Percentiles rank a stretch among this genome's conserved stretches.
Conservation (phyloP, 2,329 filamentous ascomycete species). For the Septoria petroselini region DNA sequence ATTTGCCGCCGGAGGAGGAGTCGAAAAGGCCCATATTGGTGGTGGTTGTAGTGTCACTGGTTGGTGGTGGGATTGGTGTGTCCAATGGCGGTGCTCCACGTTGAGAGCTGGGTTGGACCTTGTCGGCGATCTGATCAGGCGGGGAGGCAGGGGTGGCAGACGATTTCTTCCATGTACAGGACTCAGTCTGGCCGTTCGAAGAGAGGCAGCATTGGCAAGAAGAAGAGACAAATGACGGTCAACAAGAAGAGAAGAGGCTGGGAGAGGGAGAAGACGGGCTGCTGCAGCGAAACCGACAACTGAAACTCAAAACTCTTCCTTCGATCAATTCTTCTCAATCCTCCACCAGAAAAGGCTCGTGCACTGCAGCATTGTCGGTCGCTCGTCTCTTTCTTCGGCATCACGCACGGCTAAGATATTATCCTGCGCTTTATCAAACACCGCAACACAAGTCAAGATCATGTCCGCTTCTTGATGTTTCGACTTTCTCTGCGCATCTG, state of each 20-base stretch:
- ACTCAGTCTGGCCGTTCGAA: too few species aligned
- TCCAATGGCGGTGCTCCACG: constrained; percentile 18
- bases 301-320: background rate
- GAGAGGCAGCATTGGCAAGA: too few species aligned
- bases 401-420: constrained; percentile 19
- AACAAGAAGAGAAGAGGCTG: background rate
- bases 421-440: constrained; percentile 8
- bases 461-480: background rate
- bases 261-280: background rate
- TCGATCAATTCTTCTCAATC: too few species aligned
- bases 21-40: constrained; percentile 37
- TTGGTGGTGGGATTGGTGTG: constrained; percentile 3
- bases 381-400: constrained; percentile 9
- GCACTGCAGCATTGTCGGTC: background rate
- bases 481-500: background rate
- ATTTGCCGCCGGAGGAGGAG: constrained; percentile 23
- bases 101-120: background rate
- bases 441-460: background rate
- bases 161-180: too few species aligned
- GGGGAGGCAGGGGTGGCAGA: too few species aligned
- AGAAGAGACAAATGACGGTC: background rate
- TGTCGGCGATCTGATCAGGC: background rate
- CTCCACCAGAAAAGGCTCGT: too few species aligned
- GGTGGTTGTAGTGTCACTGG: background rate
- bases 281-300: background rate